These are phyloP conservation scores for Penicillium riverlandense DNA, from an alignment of 495 filamentous ascomycete genomes.

Conservation along the genomic window DNA sequence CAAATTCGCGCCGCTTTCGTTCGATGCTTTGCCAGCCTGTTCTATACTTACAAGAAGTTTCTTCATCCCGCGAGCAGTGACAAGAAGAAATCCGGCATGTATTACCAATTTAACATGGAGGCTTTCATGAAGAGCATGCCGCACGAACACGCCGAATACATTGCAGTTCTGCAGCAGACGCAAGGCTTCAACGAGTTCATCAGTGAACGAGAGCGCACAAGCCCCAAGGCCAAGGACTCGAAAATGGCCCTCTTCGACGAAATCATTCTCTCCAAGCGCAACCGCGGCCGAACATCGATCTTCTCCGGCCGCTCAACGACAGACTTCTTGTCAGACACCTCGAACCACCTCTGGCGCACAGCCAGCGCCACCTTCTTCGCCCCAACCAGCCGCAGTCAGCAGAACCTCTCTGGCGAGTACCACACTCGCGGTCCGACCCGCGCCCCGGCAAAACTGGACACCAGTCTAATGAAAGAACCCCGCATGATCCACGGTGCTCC, in stretches of 20 bases:
- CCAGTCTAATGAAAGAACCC: conserved; percentile 81
- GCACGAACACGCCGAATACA: conserved; percentile 84
- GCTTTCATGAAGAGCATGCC: conserved; percentile 87
- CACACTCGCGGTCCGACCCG: conserved; percentile 19
- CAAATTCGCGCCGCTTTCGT: conserved; percentile 91
- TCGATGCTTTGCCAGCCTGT: conserved; percentile 84
- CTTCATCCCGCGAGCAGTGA: conserved; percentile 68
- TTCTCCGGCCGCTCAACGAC: conserved; percentile 46
- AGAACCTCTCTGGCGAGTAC: conserved; percentile 60
- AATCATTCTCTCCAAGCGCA: conserved; percentile 89
- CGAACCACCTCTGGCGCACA: conserved; percentile 89
- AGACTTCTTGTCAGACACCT: conserved; percentile 74
- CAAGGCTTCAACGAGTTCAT: conserved; percentile 98
- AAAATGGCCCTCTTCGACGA: conserved; percentile 87
- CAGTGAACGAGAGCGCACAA: conserved; percentile 68
- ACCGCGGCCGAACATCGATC: conserved; percentile 59
- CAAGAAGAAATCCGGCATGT: conserved; percentile 76
- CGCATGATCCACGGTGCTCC: conserved; percentile 69
- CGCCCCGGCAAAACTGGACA: conserved; percentile 80
- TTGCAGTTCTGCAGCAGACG: conserved; percentile 80
- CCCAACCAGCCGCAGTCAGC: conserved; percentile 52
- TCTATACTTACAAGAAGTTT: conserved; percentile 92
- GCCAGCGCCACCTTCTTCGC: conserved; percentile 66
- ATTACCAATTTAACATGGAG: conserved; percentile 93
- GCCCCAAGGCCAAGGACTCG: conserved; percentile 48